Evolutionary conservation across 495 filamentous ascomycete species (phyloP), one percentile per base, ranked within the genome.

Genomic region (Entonaema liquescens): DNA sequence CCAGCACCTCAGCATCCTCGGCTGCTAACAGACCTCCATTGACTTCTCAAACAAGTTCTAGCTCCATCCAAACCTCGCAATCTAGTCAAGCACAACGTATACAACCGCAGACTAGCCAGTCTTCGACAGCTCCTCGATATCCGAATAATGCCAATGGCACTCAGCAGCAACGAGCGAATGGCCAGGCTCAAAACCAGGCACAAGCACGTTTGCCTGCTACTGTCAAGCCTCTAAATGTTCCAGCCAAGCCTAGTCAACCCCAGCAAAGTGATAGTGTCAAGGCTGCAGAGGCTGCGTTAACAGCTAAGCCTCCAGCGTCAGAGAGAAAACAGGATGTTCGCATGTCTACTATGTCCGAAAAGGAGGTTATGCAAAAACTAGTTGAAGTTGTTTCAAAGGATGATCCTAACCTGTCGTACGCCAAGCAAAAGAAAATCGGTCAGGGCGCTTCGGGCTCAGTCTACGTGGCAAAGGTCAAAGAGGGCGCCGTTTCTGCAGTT

Each of bases 381-480:
- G 89, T 93, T 72, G 90, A 95, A 63, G 95, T 96, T 3, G 95
- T 99, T 1, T 97, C 93, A 52, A 93, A 93, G 71, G 92, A 94
- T 44, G 93, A 96, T 74, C 95, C 95, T 17, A 91, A 94, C 65
- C 83, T 93, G 58, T 93, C 93, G 3, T 99, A 99, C 79, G 92
- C 92, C 72, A 99, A 99, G 83, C 95, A 98, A 77, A 97, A 97
- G 84, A 99, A 99, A 85, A 97, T 99, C 77, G 95, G 95, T 8
- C 96, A 98, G 78, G 95, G 95, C 78, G 95, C 95, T 67, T 98
- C 95, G 28, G 95, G 95, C 56, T 97, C 95, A 28, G 95, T 99
- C 36, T 99, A 99, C 78, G 96, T 99, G 67, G 95, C 95, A 44
- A 94, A 95, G 70, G 90, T 98, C 57, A 93, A 93, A 74, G 90